Conservation (phyloP, 257 asterid genomes). For the Scutellaria minor region DNA sequence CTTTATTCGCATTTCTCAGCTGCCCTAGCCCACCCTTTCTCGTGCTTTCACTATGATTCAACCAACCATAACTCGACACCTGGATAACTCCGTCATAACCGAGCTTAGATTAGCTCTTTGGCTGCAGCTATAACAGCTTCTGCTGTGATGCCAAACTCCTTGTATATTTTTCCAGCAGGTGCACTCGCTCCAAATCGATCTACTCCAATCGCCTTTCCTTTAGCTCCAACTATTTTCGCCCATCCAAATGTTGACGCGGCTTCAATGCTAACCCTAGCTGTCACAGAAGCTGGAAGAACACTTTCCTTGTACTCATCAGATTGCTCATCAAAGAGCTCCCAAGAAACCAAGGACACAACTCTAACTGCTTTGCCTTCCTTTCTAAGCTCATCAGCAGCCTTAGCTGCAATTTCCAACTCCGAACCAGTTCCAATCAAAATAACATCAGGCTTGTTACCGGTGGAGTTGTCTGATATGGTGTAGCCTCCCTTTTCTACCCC, state of each 20-base stretch:
- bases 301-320: conserved; percentile 72
- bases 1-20: conserved; percentile 39
- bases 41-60: conserved; percentile 26
- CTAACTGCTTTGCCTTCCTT: conserved; percentile 80
- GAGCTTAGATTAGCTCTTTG: conserved; percentile 50
- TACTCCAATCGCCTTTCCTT: conserved; percentile 78
- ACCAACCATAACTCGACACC: conserved; percentile 28
- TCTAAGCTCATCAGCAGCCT: conserved; percentile 78
- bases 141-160: conserved; percentile 75
- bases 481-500: conserved; percentile 79
- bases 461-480: conserved; percentile 63
- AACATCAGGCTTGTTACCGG: conserved; percentile 73
- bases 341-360: conserved; percentile 74
- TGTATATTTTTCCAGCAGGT: conserved; percentile 73
- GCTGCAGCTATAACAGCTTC: conserved; percentile 80
- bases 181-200: conserved; percentile 84
- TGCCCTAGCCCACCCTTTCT: conserved; percentile 15
- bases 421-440: conserved; percentile 86
- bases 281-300: conserved; percentile 64
- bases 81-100: not conserved
- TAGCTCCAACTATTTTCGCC: conserved; percentile 63
- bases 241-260: conserved; percentile 82
- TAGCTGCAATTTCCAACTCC: conserved; percentile 78
- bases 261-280: conserved; percentile 85
- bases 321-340: conserved; percentile 85